Conservation (phyloP, 2,329 filamentous ascomycete species). For the Zymoseptoria brevis region DNA sequence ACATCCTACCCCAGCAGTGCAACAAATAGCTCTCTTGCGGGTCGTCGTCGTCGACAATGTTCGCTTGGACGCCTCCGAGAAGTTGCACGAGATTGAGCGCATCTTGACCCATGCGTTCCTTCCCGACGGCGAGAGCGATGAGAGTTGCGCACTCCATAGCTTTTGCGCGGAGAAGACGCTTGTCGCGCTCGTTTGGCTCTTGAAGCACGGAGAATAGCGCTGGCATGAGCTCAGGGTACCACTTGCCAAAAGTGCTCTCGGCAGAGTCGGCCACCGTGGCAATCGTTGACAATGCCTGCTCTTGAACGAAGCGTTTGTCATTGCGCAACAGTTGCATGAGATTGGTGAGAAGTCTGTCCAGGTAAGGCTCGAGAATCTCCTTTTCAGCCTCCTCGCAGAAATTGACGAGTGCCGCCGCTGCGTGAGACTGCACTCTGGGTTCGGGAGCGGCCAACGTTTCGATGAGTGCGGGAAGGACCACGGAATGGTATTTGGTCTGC, state of each 20-base stretch:
- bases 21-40: conserved; percentile 94
- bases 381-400: conserved; percentile 99
- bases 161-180: conserved; percentile 83
- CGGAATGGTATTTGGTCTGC: conserved; percentile 89
- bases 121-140: conserved; percentile 89
- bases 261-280: conserved; percentile 98
- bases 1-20: conserved; percentile 99
- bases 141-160: conserved; percentile 98
- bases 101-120: conserved; percentile 81
- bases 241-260: conserved; percentile 87
- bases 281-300: conserved; percentile 95
- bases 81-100: conserved; percentile 81
- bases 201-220: conserved; percentile 82
- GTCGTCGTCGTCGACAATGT: conserved; percentile 83
- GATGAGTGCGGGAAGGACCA: conserved; percentile 82
- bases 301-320: conserved; percentile 91
- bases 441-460: conserved; percentile 85
- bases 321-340: conserved; percentile 83
- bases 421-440: conserved; percentile 90
- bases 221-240: conserved; percentile 94
- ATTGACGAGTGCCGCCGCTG: conserved; percentile 94
- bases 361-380: conserved; percentile 79
- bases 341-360: conserved; percentile 77
- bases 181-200: conserved; percentile 88
- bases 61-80: conserved; percentile 76